phyloP scores from a whole-genome alignment of 2,329 filamentous ascomycete genomes.

The Venturia pyrina region DNA sequence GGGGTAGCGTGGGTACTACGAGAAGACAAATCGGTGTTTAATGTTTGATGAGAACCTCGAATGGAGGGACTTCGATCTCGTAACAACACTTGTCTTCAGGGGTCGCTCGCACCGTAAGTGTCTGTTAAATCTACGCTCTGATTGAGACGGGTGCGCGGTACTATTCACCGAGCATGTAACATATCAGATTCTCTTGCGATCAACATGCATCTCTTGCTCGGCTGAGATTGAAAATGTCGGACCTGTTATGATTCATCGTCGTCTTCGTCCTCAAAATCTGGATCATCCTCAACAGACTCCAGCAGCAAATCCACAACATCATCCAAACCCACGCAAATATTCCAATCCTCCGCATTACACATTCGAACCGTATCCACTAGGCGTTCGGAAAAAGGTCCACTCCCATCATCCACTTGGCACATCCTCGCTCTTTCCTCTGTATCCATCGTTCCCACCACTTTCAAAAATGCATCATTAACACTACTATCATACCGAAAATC shows the following conservation, averaged over 20 bases:
- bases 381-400: neutral
- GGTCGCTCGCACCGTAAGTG: neutral
- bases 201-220: neutral
- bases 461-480: neutral
- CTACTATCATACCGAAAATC: neutral
- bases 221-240: neutral
- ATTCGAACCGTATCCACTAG: neutral
- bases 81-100: neutral
- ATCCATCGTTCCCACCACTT: neutral
- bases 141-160: neutral
- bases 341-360: neutral
- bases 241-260: neutral
- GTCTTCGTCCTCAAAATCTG: neutral
- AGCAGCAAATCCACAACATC: neutral
- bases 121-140: neutral
- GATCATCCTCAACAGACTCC: neutral
- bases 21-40: too few species aligned
- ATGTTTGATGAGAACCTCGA: neutral
- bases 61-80: neutral
- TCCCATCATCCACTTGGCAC: neutral
- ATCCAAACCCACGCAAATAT: neutral
- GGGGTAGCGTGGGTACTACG: too few species aligned
- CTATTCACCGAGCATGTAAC: neutral
- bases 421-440: neutral
- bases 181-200: neutral